Base-by-base conservation (phyloP, 495 filamentous ascomycete species). In the Amniculicola lignicola region DNA sequence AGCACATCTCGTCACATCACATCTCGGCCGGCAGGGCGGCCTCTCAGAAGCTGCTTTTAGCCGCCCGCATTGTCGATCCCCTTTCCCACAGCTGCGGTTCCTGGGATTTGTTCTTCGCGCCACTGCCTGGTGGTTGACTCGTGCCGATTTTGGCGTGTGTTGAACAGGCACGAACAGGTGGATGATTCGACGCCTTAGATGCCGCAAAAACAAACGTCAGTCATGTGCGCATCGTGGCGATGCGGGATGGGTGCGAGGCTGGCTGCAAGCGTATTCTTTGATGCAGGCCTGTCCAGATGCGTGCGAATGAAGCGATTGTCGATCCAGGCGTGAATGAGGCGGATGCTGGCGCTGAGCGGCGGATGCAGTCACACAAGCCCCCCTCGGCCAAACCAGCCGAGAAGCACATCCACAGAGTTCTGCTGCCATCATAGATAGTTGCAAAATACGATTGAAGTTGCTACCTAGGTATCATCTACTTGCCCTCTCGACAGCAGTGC, bases 61-160 rank as follows among this genome's bases (percentile, higher is more conserved):
- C 45, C 29, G 45, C 4, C 45, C 19, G 49, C 50, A 31, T 33
- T 19, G 51, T 54, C 51, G 51, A 54, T 54, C 51, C 15, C 27
- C 28, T n/a, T n/a, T 45, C 51, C 51, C 51, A 41, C 51, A 6
- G 51, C 39, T 54, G 4, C 28, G 51, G 51, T 54, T 43, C 22
- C 40, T 45, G 51, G 51, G 40, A 37, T 45, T 54, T 19, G 25
- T 54, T 54, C 37, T 54, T 46, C 43, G 21, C 21, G 12, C 4
- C 16, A 4, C 4, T n/a, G 19, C 15, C 19, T 25, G 4, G 41
- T 25, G 43, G 15, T 28, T 46, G 43, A 46, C 41, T 46, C 25
- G 43, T 46, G 37, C 37, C 29, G 29, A 35, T n/a, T n/a, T n/a
- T n/a, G n/a, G n/a, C n/a, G n/a, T n/a, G n/a, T n/a, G n/a, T n/a